phyloP scores from a whole-genome alignment of 371 early-diverging fungal species.

The Mortierella sp. region DNA sequence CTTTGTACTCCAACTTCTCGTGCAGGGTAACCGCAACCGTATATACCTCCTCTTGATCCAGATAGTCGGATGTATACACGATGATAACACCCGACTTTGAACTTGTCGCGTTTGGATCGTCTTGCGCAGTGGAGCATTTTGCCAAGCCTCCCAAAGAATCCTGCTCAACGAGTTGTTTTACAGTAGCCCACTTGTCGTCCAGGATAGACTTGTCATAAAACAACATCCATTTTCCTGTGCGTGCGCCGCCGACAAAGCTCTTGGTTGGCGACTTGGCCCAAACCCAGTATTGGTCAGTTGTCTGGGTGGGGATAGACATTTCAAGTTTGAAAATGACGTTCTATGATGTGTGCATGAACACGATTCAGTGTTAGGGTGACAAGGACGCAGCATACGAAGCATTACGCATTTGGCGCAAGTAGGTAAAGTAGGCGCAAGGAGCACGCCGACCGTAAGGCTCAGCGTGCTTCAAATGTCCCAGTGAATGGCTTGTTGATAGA shows the following conservation, averaged over 20 bases:
- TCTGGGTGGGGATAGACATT: constrained; percentile 23
- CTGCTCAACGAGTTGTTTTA: constrained; percentile 25
- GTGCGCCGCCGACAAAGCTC: neutral
- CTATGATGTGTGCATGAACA: neutral
- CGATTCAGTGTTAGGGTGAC: neutral
- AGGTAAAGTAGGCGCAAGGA: too few relatives aligned
- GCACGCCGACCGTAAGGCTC: too few relatives aligned
- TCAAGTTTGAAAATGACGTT: neutral
- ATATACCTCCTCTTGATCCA: constrained; percentile 39
- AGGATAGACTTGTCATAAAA: constrained; percentile 40
- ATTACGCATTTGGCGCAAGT: too few relatives aligned
- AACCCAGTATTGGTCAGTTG: constrained; percentile 21
- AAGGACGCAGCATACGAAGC: too few relatives aligned
- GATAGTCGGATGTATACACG: constrained; percentile 37
- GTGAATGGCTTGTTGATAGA: too few relatives aligned
- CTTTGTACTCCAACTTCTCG: constrained; percentile 27
- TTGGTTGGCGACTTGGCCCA: constrained; percentile 21
- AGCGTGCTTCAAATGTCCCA: too few relatives aligned
- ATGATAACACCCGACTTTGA: constrained; percentile 43
- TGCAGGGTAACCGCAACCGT: constrained; percentile 24
- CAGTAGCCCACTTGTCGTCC: constrained; percentile 36
- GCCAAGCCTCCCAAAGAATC: constrained; percentile 26
- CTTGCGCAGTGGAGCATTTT: constrained; percentile 41
- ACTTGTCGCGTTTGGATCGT: constrained; percentile 33
- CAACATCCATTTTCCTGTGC: constrained; percentile 45